A percentile compares a stretch with the other conserved stretches of the same genome.
Evolutionary conservation across 352 stramenopile genomes (phyloP).

Genomic region (Globisporangium carolinianum): DNA sequence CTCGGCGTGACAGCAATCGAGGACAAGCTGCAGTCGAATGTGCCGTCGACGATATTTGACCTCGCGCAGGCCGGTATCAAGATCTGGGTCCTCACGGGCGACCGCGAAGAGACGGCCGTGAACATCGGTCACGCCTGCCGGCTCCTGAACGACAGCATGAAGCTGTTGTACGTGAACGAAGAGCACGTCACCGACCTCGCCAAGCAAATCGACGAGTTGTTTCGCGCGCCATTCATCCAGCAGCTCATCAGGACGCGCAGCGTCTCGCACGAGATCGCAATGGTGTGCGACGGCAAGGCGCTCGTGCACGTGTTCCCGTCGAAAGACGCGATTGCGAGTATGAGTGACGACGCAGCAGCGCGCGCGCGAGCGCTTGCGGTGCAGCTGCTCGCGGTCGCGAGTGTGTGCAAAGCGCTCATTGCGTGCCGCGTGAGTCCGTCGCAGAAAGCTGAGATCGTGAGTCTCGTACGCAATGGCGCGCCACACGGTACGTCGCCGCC

Average conservation of each 20-base stretch:
- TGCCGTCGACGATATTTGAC: constrained; percentile 90
- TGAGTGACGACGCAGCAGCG: constrained; percentile 20
- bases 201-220: constrained; percentile 38
- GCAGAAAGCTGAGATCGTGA: constrained; percentile 78
- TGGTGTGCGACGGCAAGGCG: constrained; percentile 61
- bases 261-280: constrained; percentile 44
- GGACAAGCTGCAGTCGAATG: constrained; percentile 93
- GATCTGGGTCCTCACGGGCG: constrained; percentile 97
- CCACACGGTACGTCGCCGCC: constrained; percentile 20
- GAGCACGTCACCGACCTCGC: constrained; percentile 32
- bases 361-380: constrained; percentile 24
- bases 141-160: constrained; percentile 61
- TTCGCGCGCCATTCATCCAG: constrained; percentile 34
- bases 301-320: constrained; percentile 64
- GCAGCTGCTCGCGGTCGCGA: constrained; percentile 47
- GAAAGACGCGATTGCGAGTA: constrained; percentile 33
- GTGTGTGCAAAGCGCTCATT: constrained; percentile 71
- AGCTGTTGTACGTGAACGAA: constrained; percentile 59
- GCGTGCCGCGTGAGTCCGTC: constrained; percentile 76
- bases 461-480: constrained; percentile 45
- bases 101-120: constrained; percentile 97
- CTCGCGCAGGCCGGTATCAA: constrained; percentile 94
- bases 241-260: constrained; percentile 23
- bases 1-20: constrained; percentile 94
- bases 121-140: constrained; percentile 93